These are phyloP conservation scores for Phialocephala subalpina DNA, from an alignment of 2,329 filamentous ascomycete species.

Conservation along the genomic window DNA sequence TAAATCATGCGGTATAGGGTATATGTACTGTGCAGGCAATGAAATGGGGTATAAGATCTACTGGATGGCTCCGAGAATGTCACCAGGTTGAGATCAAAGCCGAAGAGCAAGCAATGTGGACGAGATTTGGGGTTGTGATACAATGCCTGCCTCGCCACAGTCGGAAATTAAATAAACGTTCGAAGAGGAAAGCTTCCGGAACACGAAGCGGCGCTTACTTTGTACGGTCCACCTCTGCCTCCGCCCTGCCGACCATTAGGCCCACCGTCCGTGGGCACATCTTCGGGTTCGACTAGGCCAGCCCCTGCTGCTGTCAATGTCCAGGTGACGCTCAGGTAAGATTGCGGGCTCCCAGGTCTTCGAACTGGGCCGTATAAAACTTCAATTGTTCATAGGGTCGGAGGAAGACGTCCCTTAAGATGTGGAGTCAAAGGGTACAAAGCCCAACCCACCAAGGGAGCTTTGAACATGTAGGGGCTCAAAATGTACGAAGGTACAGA, in stretches of 20 bases:
- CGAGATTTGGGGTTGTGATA: constrained; percentile 13
- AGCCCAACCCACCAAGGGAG: constrained; percentile 1
- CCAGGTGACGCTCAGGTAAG: constrained; percentile 11
- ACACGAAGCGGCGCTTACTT: constrained; percentile 14
- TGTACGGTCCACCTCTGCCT: not conserved
- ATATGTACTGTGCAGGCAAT: constrained; percentile 6
- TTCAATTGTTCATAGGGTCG: constrained; percentile 3
- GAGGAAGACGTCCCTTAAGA: constrained; percentile 4
- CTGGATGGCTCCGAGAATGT: constrained; percentile 14
- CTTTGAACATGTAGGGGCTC: constrained; percentile 6
- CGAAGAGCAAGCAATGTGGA: constrained; percentile 2
- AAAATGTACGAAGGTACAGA: not conserved
- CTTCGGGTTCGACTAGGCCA: not conserved
- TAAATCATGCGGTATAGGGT: constrained; percentile 14
- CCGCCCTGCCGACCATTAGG: not conserved
- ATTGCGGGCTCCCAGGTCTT: not conserved
- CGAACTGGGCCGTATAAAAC: not conserved
- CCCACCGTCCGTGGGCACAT: not conserved
- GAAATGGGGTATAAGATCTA: constrained; percentile 11
- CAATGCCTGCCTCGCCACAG: constrained; percentile 14
- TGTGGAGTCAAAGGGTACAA: not conserved
- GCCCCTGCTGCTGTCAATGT: not conserved
- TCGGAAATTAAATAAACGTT: constrained; percentile 14
- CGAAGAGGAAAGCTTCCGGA: constrained; percentile 8
- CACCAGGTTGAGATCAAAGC: constrained; percentile 1